Base-by-base conservation (phyloP, 2,329 filamentous ascomycete genomes). In the Cordyceps javanica region DNA sequence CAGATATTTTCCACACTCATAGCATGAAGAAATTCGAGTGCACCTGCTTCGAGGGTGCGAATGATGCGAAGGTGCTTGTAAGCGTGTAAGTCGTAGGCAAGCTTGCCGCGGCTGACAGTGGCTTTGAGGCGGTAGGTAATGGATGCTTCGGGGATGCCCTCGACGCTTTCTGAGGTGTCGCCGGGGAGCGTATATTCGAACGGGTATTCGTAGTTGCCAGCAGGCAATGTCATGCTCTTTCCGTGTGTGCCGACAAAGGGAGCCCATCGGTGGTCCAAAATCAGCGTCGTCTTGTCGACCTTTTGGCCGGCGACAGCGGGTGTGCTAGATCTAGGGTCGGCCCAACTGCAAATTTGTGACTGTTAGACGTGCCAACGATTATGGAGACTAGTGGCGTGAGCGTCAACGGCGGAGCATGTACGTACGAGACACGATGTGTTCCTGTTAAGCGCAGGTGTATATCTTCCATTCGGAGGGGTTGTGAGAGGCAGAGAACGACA, bases 1-100 rank as follows among this genome's bases (percentile, higher is more conserved):
- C 94, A 99, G 62, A 96, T 89, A 68, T 97, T 97, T 72, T 97
- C 92, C 62, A 97, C 92, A 62, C 90, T 90, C 90, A 97, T 94
- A 49, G 91, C 88, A 72, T 97, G 89, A 38, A 89, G 80, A 61
- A 92, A 82, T 68, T 93, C 89, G 59, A 92, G 78, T 11, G 89
- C 88, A 52, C 86, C 86, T 11, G 89, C 82, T 60, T 90, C 88
- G 48, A 92, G 75, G 0, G 90, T 93, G 58, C 90, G 83, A 59
- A 93, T 88, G 58, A 93, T 83, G 57, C 90, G 83, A 57, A 94
- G 73, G 55, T 88, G 86, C 71, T 93, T 93, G 69, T 87, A 87
- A 34, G 90, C 83, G 64, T 89, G 85, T 52, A 96, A 78, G 69
- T 96, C 91, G 76, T 95, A 93, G 66, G 88, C 86, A 66, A 97